Evolutionary conservation across 768 basidiomycete species (phyloP), one percentile per base, ranked within the genome.

Genomic region (Kwoniella botswanensis): DNA sequence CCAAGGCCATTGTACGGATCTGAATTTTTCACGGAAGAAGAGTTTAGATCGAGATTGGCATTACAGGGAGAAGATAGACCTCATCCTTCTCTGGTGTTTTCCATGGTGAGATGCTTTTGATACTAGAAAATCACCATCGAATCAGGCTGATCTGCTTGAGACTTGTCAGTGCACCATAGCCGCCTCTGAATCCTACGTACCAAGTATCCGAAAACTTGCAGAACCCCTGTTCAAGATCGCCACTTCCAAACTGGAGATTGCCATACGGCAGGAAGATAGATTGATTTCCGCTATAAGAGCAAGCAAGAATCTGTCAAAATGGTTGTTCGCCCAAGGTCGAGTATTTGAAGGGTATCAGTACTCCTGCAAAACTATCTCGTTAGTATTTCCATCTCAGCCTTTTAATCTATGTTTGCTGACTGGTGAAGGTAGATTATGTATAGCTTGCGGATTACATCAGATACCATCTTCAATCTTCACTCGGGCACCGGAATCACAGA

Each of bases 21-120:
- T 22, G 74, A 75, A 56, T 58, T 70, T 7, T 74, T 71, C 41
- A 65, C 63, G n/a, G 68, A 77, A 58, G 68, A 64, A 15, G 73
- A 74, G 54, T 78, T 78, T 63, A 62, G 63, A 22, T 64, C 71
- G 18, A 71, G 70, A 35, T 35, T 71, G 54, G 13, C 62, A 24
- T 56, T 73, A 17, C 70, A 70, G 0, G 59, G 50, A 6, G 7
- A 26, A 15, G 15, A 66, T 21, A 29, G 55, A 22, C 74, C 75
- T 11, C 77, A 79, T 59, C 69, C 77, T 43, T 72, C 75, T 60
- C 65, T 79, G 26, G 21, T 76, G 1, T 79, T 74, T 62, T 71
- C 75, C 4, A 79, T 79, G 71, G 74, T 74, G 43, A 63, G 72
- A 55, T 12, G 7, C 35, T 3, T 9, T 35, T 35, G 6, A 35